Base-by-base conservation (phyloP, 2,329 filamentous ascomycete species). In the Proliferodiscus dingleyae region DNA sequence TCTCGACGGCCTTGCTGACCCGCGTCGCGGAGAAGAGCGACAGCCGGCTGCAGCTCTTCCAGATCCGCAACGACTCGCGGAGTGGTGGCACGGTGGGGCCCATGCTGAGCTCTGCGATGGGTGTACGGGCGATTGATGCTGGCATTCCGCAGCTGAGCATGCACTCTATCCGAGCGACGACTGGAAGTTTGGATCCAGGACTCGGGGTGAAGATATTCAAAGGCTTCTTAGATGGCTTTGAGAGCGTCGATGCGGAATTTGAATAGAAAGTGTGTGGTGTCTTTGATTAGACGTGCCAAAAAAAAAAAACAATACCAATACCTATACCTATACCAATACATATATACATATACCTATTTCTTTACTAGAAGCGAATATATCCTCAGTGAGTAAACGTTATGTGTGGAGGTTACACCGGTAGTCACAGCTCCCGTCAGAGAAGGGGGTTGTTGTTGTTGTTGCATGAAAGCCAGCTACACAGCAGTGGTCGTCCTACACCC, bases 31-130 rank as follows among this genome's bases (percentile, higher is more conserved):
- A 89, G 56, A 81, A 87, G 48, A 77, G 74, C 50, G 87, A 73
- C 41, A 80, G 80, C 46, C 80, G 76, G 38, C 74, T 94, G 43
- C 93, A 97, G 68, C 73, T 86, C 5, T 97, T 97, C 75, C 89
- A 95, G 74, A 97, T 97, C 64, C 74, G 93, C 46, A 98, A 97
- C 64, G 93, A 97, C 67, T 85, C 78, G 8, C 75, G 91, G 44
- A 88, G 82, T 61, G 93, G 93, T 23, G 93, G 93, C 13, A 98
- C 93, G 0, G 89, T 97, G n/a, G 93, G 93, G 0, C 93, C 93
- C 0, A 89, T 90, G 78, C 74, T 95, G 28, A 89, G 83, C 55
- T 81, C 83, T 22, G 79, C 78, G 22, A 86, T 93, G 67, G 91
- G 91, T 23, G 83, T 95, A 48, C 72, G 87, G 41, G 80, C 88